Evolutionary conservation across 2,329 filamentous ascomycete species (phyloP), one percentile per base, ranked within the genome.

Genomic region (Rugonectria rugulosa): DNA sequence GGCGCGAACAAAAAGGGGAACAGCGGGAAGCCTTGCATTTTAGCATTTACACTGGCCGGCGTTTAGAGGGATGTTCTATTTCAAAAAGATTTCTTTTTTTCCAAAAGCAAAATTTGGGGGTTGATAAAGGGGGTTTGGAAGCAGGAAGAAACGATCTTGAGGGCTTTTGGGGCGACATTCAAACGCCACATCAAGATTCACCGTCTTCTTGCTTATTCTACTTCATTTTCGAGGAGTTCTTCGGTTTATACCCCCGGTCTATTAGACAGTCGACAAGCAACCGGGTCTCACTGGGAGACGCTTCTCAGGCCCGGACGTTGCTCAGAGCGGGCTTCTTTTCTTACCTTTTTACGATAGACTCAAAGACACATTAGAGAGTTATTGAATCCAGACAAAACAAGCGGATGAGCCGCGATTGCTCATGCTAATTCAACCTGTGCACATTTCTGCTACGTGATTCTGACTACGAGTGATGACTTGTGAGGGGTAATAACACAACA

Each of bases 181-280:
- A n/a, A 32, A 32, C 26, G 15, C 14, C 14, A 40, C 31, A 23
- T 38, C 44, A 15, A 24, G 29, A 21, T 11, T 41, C 36, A 24
- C 8, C 5, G 11, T 23, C 24, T 55, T 53, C 37, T 48, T 58
- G 46, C 34, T 56, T 58, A 50, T 48, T 50, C 21, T 40, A 23
- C 36, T 40, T 23, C 34, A 31, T 48, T 65, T 62, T 56, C 24
- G 37, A 59, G 65, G 65, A 67, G 65, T 68, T 66, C 34, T 60
- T 67, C 54, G 61, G 64, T 63, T 53, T 62, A 21, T 68, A 68
- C 68, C 66, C 66, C 65, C 64, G 65, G 65, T 66, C 65, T 68
- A 67, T 64, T 68, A 68, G 66, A 68, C 62, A 68, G 57, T 67
- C 49, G 53, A 65, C 57, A 43, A 54, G 64, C 29, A 37, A 20